phyloP scores from a whole-genome alignment of 2,329 filamentous ascomycete species.

The Clonostachys rosea region DNA sequence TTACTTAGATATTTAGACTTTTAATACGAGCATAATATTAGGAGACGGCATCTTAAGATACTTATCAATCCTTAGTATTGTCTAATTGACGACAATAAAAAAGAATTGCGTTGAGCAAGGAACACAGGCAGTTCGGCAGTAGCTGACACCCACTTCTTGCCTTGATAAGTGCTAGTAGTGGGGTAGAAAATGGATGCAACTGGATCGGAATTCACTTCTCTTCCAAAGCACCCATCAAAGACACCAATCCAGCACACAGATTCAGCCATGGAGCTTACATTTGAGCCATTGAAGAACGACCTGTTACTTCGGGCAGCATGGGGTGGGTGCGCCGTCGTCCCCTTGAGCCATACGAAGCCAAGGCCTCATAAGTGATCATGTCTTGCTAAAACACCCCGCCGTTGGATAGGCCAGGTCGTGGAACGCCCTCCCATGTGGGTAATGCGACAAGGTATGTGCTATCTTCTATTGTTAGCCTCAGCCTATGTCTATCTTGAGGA shows the following conservation, averaged over 20 bases:
- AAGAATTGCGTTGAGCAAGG: too few species aligned
- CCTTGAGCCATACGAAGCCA: background rate
- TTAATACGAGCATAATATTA: too few species aligned
- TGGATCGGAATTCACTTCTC: too few species aligned
- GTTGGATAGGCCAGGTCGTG: constrained; percentile 69
- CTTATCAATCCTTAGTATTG: too few species aligned
- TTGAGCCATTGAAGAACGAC: constrained; percentile 88
- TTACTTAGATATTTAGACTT: too few species aligned
- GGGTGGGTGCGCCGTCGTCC: constrained; percentile 50
- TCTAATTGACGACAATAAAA: too few species aligned
- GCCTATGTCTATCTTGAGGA: background rate
- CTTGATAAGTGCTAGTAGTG: too few species aligned
- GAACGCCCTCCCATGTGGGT: constrained; percentile 97
- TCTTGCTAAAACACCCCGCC: constrained; percentile 13
- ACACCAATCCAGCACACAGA: background rate
- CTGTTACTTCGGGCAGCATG: constrained; percentile 83
- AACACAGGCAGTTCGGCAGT: too few species aligned
- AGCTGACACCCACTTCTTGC: too few species aligned
- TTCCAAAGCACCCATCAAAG: background rate
- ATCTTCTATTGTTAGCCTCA: background rate
- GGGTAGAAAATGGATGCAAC: too few species aligned
- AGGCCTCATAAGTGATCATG: background rate
- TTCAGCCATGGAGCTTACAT: constrained; percentile 60
- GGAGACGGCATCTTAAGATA: too few species aligned
- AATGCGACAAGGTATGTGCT: constrained; percentile 84